Conservation (phyloP, 2,329 filamentous ascomycete genomes). For the Calcarisporium arbuscula region DNA sequence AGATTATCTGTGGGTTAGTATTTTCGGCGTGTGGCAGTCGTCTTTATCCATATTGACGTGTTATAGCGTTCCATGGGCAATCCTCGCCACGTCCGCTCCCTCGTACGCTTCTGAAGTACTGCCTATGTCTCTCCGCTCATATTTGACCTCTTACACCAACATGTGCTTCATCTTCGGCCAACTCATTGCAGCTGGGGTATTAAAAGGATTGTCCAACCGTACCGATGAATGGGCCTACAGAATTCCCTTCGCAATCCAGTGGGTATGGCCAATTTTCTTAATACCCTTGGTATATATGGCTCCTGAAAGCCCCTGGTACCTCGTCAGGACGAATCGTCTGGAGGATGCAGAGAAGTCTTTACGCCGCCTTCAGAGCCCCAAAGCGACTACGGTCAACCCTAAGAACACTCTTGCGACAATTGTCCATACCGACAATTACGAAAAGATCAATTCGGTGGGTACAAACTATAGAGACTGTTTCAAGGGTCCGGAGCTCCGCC, state of each 20-base stretch:
- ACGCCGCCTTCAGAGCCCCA: conserved; percentile 21
- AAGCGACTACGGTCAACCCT: too few relatives aligned
- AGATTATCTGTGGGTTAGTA: conserved; percentile 40
- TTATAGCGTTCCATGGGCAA: conserved; percentile 40
- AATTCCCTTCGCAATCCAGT: conserved; percentile 42
- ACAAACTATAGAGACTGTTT: conserved; percentile 38
- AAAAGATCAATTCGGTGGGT: conserved; percentile 26
- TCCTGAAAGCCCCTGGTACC: conserved; percentile 42
- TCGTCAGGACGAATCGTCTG: conserved; percentile 27
- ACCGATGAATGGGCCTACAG: conserved; percentile 37
- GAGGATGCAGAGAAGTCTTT: conserved; percentile 28
- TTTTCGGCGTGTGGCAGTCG: too few relatives aligned
- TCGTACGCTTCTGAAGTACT: conserved; percentile 41
- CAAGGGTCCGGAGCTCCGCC: conserved; percentile 36
- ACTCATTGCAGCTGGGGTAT: conserved; percentile 30
- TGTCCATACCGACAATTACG: conserved; percentile 34
- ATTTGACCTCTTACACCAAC: conserved; percentile 40
- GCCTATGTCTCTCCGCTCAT: conserved; percentile 32
- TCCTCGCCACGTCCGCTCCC: conserved; percentile 37
- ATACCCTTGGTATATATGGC: conserved; percentile 33
- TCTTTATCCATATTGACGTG: too few relatives aligned
- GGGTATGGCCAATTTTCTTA: conserved; percentile 39
- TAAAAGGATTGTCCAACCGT: conserved; percentile 19
- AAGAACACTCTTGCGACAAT: conserved; percentile 29
- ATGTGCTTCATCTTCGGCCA: conserved; percentile 42